Evolutionary conservation across 352 stramenopile species (phyloP).

Genomic region (Phytophthora uliginosa): DNA sequence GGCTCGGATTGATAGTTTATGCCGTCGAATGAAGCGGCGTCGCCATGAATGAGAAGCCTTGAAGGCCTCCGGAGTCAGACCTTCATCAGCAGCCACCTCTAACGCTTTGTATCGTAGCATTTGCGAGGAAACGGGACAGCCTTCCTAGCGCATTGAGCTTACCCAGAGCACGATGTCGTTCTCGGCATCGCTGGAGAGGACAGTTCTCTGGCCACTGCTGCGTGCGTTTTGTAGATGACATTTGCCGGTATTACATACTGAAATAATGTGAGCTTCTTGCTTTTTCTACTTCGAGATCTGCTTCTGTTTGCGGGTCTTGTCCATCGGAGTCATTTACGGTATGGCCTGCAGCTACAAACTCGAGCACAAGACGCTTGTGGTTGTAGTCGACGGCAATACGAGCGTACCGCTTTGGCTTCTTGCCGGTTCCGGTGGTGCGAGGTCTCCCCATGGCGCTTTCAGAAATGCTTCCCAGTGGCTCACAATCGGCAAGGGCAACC

Average conservation of each 20-base stretch:
- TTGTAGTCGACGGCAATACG: slow-evolving; percentile 23
- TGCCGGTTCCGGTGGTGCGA: slow-evolving; percentile 11
- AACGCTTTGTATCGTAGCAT: slow-evolving; percentile 12
- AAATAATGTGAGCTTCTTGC: background rate
- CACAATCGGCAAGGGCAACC: background rate
- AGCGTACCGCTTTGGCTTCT: slow-evolving; percentile 2
- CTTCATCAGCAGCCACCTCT: slow-evolving; percentile 14
- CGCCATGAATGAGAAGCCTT: slow-evolving; percentile 16
- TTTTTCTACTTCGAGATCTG: slow-evolving; percentile 23
- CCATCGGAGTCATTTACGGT: background rate
- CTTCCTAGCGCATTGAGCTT: slow-evolving; percentile 7
- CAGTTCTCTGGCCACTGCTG: slow-evolving; percentile 1
- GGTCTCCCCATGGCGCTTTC: background rate
- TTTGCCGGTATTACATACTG: background rate
- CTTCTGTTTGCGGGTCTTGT: slow-evolving; percentile 5
- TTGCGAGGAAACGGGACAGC: background rate
- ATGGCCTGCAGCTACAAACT: background rate
- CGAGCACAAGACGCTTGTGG: background rate
- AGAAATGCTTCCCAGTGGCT: background rate
- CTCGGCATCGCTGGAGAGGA: slow-evolving; percentile 7
- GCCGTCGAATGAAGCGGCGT: background rate
- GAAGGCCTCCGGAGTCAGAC: background rate
- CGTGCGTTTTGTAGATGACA: slow-evolving; percentile 3
- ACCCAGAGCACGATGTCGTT: slow-evolving; percentile 6
- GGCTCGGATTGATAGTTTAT: slow-evolving; percentile 10